Percentiles rank a stretch among this genome's conserved stretches.
These are phyloP conservation scores for Ensete glaucum DNA, from an alignment of 176 grass and related monocot genomes.

Conservation along the genomic window DNA sequence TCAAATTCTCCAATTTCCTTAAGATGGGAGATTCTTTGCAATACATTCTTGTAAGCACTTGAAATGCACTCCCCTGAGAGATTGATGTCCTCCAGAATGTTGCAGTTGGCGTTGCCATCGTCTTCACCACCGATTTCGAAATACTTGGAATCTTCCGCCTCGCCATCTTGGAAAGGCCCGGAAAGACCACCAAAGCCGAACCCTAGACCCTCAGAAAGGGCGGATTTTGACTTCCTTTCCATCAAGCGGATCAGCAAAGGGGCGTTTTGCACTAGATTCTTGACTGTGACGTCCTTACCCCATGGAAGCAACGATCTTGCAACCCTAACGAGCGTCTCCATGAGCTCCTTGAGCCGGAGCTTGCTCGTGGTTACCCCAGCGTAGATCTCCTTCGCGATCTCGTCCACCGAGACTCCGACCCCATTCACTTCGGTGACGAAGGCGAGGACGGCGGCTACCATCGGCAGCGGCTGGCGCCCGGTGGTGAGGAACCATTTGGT, in stretches of 20 bases:
- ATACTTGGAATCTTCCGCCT: conserved; percentile 39
- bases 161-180: conserved; percentile 9
- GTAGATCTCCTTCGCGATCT: conserved; percentile 38
- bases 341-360: conserved; percentile 47
- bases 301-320: conserved; percentile 47
- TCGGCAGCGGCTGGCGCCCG: conserved; percentile 43
- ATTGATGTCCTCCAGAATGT: conserved; percentile 26
- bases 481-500: conserved; percentile 77
- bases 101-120: conserved; percentile 4
- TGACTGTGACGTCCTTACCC: conserved; percentile 49
- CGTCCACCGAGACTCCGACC: conserved; percentile 30
- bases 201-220: conserved; percentile 27
- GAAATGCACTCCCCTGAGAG: conserved; percentile 42
- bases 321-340: conserved; percentile 34
- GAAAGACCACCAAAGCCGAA: conserved; percentile 25
- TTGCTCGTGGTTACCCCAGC: conserved; percentile 35
- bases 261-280: conserved; percentile 47
- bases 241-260: conserved; percentile 51
- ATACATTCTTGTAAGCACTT: conserved; percentile 62
- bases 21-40: conserved; percentile 41
- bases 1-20: conserved; percentile 39
- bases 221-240: conserved; percentile 40
- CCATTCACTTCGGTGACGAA: conserved; percentile 42
- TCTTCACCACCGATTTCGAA: conserved; percentile 18
- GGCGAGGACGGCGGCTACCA: conserved; percentile 37